Percentiles rank a stretch among this genome's conserved stretches.
phyloP scores from a whole-genome alignment of 2,329 filamentous ascomycete species.

The Colletotrichum orchidophilum region DNA sequence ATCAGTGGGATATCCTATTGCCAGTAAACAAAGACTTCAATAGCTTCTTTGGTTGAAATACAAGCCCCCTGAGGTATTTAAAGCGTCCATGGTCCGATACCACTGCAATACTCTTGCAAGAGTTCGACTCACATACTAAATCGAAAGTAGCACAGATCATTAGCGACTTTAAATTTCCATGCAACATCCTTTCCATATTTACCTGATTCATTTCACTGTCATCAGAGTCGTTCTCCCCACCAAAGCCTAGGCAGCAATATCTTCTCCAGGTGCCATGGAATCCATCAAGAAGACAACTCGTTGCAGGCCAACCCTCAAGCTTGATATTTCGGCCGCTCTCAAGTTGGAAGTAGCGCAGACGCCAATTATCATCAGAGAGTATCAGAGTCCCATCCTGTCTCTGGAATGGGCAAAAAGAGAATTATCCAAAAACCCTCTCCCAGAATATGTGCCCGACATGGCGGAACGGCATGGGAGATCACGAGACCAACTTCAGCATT shows the following conservation, averaged over 20 bases:
- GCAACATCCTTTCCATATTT: background rate
- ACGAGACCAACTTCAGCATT: background rate
- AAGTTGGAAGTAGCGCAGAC: background rate
- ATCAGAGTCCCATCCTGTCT: background rate
- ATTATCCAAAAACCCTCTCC: background rate
- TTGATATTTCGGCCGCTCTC: background rate
- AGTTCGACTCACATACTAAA: background rate
- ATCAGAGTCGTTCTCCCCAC: background rate
- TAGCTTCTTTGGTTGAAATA: background rate
- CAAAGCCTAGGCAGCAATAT: background rate
- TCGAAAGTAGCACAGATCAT: background rate
- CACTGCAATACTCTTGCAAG: background rate
- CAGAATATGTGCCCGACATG: background rate
- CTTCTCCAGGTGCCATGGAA: background rate
- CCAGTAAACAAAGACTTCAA: background rate
- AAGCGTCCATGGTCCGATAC: background rate
- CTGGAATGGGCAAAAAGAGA: background rate
- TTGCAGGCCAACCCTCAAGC: background rate
- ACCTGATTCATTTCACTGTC: too few relatives aligned
- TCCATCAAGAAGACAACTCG: background rate
- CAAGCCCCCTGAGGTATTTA: background rate
- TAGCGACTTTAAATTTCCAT: background rate
- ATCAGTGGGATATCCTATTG: background rate
- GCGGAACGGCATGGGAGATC: background rate
- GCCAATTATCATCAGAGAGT: background rate